Conservation (phyloP, 371 early-diverging fungal genomes). For the Mucor saturninus region DNA sequence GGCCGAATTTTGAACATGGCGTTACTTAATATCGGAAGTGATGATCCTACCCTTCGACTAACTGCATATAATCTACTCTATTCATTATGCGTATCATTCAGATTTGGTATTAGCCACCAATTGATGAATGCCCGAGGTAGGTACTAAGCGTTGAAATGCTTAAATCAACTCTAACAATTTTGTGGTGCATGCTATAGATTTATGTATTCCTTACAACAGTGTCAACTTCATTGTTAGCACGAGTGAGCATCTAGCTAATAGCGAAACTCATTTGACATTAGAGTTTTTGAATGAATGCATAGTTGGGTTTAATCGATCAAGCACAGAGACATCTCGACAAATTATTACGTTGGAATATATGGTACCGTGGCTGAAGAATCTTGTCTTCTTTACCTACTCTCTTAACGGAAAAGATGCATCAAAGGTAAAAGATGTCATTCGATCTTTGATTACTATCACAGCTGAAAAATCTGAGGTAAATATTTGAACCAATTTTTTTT, state of each 20-base stretch:
- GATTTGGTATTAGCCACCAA: conserved; percentile 77
- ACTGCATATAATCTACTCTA: conserved; percentile 85
- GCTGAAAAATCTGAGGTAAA: conserved; percentile 68
- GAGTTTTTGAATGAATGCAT: conserved; percentile 87
- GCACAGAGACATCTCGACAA: conserved; percentile 57
- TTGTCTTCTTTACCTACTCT: conserved; percentile 58
- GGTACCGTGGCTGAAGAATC: conserved; percentile 84
- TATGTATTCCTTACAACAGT: conserved; percentile 89
- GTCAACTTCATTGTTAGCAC: conserved; percentile 75
- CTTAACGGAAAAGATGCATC: conserved; percentile 22
- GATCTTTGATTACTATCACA: conserved; percentile 76
- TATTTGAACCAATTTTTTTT: not conserved
- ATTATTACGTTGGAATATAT: conserved; percentile 84
- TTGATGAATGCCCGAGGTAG: conserved; percentile 71
- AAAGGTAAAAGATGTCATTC: conserved; percentile 74
- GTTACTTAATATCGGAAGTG: conserved; percentile 81
- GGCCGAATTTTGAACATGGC: conserved; percentile 91
- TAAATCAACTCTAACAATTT: not conserved
- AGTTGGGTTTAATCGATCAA: conserved; percentile 76
- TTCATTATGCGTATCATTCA: conserved; percentile 76
- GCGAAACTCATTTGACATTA: conserved; percentile 79
- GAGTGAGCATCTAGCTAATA: conserved; percentile 74
- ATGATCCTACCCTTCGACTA: conserved; percentile 75
- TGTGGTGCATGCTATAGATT: conserved; percentile 38
- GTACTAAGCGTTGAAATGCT: not conserved